Evolutionary conservation across 208 protist genomes (phyloP), one percentile per base, ranked within the genome.

Genomic region (Vickermania ingenoplastis): DNA sequence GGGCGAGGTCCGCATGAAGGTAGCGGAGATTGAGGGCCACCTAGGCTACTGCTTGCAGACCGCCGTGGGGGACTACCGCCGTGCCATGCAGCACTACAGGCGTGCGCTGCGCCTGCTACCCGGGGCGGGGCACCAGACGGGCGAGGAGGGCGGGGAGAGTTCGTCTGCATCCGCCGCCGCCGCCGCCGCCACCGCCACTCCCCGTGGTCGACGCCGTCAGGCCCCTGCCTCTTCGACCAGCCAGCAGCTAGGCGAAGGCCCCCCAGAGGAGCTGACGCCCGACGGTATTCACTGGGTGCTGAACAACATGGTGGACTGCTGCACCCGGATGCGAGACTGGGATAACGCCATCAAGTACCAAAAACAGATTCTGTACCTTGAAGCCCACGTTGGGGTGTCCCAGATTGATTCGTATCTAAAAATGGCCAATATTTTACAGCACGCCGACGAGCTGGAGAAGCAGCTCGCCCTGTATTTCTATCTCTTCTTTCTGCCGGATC

Each of bases 31-130:
- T n/a, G 78, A 92, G 53, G 71, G 65, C 1, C 74, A 79, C 55
- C 55, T 89, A 41, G 86, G 79, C 4, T 69, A 86, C 61, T 90
- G 82, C 53, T 73, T 86, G 53, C 82, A 89, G 61, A 67, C 61
- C 4, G 71, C 82, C 64, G 86, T 92, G 17, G 73, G 81, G 24
- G 86, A 90, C 41, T 81, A 84, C 62, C 52, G 57, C 26, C 78
- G 85, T 3, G 85, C 85, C 7, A 73, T 79, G 57, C 50, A 65
- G 52, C 79, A 89, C 66, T 92, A 81, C 70, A 71, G 70, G 21
- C 62, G 64, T 41, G 76, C 72, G 1, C 36, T 88, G 49, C 59
- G 67, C 27, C 11, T 45, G 36, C 7, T 17, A n/a, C 36, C 36
- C 11, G 36, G 36, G 11, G 50, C 11, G 13, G n/a, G 23, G 24